A percentile compares a stretch with the other conserved stretches of the same genome.
Evolutionary conservation across 257 asterid genomes (phyloP).

Genomic region (Cruciata laevipes): DNA sequence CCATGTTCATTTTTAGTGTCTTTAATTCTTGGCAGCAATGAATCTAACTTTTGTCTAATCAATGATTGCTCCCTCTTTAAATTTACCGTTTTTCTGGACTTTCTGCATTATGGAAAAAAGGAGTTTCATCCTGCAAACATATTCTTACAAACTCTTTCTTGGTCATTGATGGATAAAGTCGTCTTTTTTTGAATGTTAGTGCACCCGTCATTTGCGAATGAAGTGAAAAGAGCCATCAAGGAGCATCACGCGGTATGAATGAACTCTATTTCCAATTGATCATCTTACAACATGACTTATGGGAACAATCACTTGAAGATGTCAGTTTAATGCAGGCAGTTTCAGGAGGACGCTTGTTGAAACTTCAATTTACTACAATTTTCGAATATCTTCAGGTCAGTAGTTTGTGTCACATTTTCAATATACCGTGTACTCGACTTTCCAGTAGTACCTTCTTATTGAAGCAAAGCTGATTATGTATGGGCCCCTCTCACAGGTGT

Average conservation of each 20-base stretch:
- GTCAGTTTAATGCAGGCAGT: conserved; percentile 51
- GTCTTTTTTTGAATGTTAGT: conserved; percentile 38
- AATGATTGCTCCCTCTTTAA: not conserved
- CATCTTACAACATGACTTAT: not conserved
- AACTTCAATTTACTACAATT: conserved; percentile 84
- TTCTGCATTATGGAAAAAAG: not conserved
- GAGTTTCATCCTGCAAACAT: not conserved
- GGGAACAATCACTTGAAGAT: conserved; percentile 2
- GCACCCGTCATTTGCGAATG: conserved; percentile 34
- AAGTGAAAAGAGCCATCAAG: conserved; percentile 48
- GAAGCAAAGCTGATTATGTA: conserved; percentile 10
- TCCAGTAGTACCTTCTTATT: not conserved
- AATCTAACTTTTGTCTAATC: not conserved
- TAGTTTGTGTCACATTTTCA: not conserved
- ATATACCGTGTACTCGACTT: not conserved
- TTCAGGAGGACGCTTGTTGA: conserved; percentile 51
- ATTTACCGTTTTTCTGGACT: too few relatives aligned
- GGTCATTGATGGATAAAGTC: not conserved
- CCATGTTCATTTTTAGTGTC: not conserved
- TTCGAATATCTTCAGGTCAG: conserved; percentile 90
- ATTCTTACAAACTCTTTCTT: not conserved
- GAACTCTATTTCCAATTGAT: not conserved
- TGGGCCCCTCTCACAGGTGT: conserved; percentile 44
- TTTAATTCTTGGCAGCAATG: not conserved
- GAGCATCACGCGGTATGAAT: conserved; percentile 45